Conservation (phyloP, 768 basidiomycete genomes). For the Tricholoma sp. region DNA sequence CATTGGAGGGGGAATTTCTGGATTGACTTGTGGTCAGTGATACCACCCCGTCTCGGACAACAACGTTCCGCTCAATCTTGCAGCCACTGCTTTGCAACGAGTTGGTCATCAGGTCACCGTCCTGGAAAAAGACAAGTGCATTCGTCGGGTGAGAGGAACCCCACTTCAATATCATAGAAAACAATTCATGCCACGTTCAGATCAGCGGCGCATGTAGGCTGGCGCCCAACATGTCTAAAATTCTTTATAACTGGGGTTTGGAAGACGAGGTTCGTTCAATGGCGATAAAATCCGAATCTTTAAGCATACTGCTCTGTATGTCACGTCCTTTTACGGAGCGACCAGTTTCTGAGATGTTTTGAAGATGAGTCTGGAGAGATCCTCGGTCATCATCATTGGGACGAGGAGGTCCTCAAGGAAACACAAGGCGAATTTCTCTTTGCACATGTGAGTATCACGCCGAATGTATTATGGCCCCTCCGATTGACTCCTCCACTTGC, state of each 20-base stretch:
- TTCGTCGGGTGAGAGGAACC: background rate
- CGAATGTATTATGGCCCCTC: background rate
- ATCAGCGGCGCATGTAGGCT: conserved; percentile 25
- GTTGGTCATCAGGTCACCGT: conserved; percentile 53
- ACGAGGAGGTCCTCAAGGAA: conserved; percentile 44
- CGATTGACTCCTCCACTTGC: conserved; percentile 1
- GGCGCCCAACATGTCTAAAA: conserved; percentile 51
- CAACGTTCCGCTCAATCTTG: background rate
- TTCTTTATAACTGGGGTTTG: conserved; percentile 51
- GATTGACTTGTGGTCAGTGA: conserved; percentile 35
- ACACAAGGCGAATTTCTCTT: conserved; percentile 32
- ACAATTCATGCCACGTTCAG: conserved; percentile 5
- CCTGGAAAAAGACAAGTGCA: conserved; percentile 33
- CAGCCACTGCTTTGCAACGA: conserved; percentile 44
- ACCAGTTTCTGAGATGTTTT: background rate
- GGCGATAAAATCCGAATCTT: conserved; percentile 11
- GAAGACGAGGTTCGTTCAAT: conserved; percentile 17
- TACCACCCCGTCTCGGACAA: background rate
- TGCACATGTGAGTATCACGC: conserved; percentile 29
- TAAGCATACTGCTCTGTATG: conserved; percentile 14
- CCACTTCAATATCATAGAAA: background rate
- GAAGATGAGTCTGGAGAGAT: conserved; percentile 45
- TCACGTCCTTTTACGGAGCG: background rate
- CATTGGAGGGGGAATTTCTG: conserved; percentile 42
- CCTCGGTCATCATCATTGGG: conserved; percentile 46